Base-by-base conservation (phyloP, 2,329 filamentous ascomycete genomes). In the Cladosporium cucumerinum region DNA sequence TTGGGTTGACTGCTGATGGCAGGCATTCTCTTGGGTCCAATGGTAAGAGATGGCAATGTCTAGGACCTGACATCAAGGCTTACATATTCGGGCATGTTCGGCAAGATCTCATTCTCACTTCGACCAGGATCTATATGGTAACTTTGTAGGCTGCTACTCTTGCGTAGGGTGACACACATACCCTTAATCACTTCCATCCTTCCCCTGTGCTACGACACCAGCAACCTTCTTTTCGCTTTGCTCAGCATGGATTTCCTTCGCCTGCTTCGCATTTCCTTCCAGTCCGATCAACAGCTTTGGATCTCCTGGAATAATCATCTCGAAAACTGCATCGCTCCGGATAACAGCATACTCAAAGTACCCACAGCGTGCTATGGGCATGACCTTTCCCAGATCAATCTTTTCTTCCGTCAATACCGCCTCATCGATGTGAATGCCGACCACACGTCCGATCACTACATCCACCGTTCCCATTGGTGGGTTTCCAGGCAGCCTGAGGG, bases 281-380 rank as follows among this genome's bases (percentile, higher is more conserved):
- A 77, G 64, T 12, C 73, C 75, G 10, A 72, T 70, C 59, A 75
- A 63, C 64, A 72, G 59, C 65, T 73, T 72, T 55, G 72, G 70
- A 70, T 76, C 74, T 7, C 75, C 75, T 1, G 75, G 75, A 30
- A 77, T 73, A 5, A 72, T 73, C 86, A 88, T 88, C 57, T 87
- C 85, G 74, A 88, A 88, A 1, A 82, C 82, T 55, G 63, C 68
- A 65, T 74, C 73, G 25, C 85, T 80, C 60, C 77, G 76, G 2
- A 87, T 77, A 12, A 85, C 83, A 1, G 82, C 78, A 75, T 87
- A 88, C 72, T 87, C 79, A 70, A 83, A 84, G 72, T 88, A 88
- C 18, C 85, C 85, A 70, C 82, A 86, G 28, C 86, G 75, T 7
- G 85, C 86, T 74, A 88, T 87, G 4, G 85, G 85, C 75, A 80